These are phyloP conservation scores for Scytalidium sp. DNA, from an alignment of 2,329 filamentous ascomycete genomes.

Conservation along the genomic window DNA sequence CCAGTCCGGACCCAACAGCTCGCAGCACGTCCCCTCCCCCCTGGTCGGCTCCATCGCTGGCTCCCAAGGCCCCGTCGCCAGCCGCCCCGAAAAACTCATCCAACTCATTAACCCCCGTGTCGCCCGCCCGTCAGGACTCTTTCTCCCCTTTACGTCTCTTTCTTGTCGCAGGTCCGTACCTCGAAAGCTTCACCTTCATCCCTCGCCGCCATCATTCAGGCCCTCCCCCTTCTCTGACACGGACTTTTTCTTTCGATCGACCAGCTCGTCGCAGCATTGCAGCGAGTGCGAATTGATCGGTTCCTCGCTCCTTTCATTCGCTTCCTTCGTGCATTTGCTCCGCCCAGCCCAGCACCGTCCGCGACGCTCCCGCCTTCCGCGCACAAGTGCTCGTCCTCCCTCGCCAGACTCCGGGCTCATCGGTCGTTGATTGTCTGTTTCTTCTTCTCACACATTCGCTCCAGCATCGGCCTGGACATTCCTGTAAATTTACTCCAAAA, in stretches of 20 bases:
- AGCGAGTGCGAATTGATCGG: neutral
- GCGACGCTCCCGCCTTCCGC: slow-evolving; percentile 10
- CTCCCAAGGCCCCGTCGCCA: neutral
- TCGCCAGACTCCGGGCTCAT: slow-evolving; percentile 10
- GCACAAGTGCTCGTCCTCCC: slow-evolving; percentile 4
- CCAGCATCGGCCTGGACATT: neutral
- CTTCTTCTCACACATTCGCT: neutral
- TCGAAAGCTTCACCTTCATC: slow-evolving; percentile 25
- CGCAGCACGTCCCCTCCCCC: too few relatives aligned
- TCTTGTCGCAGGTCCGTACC: slow-evolving; percentile 30
- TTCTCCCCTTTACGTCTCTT: slow-evolving; percentile 25
- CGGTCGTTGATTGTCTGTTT: slow-evolving; percentile 6
- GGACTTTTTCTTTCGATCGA: slow-evolving; percentile 5
- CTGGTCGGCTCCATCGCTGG: slow-evolving; percentile 1
- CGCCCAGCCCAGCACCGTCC: neutral
- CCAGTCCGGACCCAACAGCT: too few relatives aligned
- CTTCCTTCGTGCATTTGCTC: neutral
- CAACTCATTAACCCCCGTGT: slow-evolving; percentile 25
- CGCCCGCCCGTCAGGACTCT: slow-evolving; percentile 22
- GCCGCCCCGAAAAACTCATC: slow-evolving; percentile 4
- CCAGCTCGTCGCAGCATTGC: slow-evolving; percentile 1
- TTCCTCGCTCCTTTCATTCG: neutral
- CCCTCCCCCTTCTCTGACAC: neutral
- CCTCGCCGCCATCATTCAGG: slow-evolving; percentile 5
- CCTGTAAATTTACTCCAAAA: neutral